Evolutionary conservation across 495 filamentous ascomycete species (phyloP).

Genomic region (Parachaetomium inaequale): DNA sequence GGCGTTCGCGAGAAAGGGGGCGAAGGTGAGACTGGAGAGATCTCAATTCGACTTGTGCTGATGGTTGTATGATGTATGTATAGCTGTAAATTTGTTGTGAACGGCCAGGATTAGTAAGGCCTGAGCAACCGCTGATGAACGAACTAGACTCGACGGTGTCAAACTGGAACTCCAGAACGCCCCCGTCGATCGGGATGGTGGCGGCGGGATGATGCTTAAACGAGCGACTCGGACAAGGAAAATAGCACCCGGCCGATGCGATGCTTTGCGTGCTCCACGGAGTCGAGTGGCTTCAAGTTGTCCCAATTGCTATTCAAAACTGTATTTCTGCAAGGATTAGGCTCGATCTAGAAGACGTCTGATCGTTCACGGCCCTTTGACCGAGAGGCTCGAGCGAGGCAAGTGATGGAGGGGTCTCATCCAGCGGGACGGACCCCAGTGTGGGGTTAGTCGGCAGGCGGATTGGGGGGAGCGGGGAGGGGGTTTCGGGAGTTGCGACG

Average conservation of each 20-base stretch:
- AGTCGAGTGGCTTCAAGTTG: too few species aligned
- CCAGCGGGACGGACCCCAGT: neutral
- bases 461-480: conserved; percentile 12
- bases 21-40: too few species aligned
- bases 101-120: conserved; percentile 1
- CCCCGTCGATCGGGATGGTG: neutral
- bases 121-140: conserved; percentile 6
- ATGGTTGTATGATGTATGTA: neutral
- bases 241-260: conserved; percentile 4
- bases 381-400: neutral
- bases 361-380: neutral
- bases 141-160: neutral
- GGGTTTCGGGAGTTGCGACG: conserved; percentile 24
- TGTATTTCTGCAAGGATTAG: neutral
- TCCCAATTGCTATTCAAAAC: neutral
- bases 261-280: too few species aligned
- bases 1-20: too few species aligned
- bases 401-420: neutral
- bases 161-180: neutral
- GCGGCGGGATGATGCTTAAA: neutral
- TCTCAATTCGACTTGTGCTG: too few species aligned
- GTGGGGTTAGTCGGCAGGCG: neutral
- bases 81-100: neutral
- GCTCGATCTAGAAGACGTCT: neutral
- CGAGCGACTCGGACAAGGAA: neutral